Evolutionary conservation across 2,329 filamentous ascomycete species (phyloP), one percentile per base, ranked within the genome.

Genomic region (Paracamarosporium sp.): DNA sequence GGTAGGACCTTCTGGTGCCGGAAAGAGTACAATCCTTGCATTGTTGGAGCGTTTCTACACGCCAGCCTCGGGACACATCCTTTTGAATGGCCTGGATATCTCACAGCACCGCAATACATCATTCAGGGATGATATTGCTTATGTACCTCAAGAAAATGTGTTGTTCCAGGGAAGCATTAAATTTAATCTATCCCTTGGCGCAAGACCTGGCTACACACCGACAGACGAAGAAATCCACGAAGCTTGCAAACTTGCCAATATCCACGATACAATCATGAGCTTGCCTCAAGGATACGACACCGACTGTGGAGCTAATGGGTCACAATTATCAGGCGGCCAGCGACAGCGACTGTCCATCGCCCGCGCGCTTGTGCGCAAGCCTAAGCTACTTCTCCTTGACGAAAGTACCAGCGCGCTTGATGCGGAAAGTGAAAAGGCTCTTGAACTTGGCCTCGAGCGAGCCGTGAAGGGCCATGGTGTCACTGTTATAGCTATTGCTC

Each of bases 271-370:
- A 24, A 89, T 92, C 63, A 76, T 80, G 55, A 76, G 81, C 0
- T 76, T 92, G 15, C 88, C 88, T 0, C 77, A 88, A 13, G 87
- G 88, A 0, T 91, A 91, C 68, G 76, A 88, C 12, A 91, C 88
- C 0, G 72, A 73, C n/a, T 77, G 74, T 56, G 78, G 78, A 11
- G 68, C 74, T 5, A 76, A 74, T 31, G 78, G 78, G 6, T 77
- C 71, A 28, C 73, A 76, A 44, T 65, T 81, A 13, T 79, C 77
- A 15, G 79, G 79, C 27, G 78, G 79, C 3, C 79, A 81, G 47
- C 70, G 75, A 28, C 79, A 81, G 56, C 69, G 79, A 3, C 61
- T 80, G 0, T 77, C 78, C 1, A 79, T 81, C 38, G 79, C 79
- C 4, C 70, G 79, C 22, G 78, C 78, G 2, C 67, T 81, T 31